These are phyloP conservation scores for Cercospora canescens DNA, from an alignment of 2,329 filamentous ascomycete genomes.

Conservation along the genomic window DNA sequence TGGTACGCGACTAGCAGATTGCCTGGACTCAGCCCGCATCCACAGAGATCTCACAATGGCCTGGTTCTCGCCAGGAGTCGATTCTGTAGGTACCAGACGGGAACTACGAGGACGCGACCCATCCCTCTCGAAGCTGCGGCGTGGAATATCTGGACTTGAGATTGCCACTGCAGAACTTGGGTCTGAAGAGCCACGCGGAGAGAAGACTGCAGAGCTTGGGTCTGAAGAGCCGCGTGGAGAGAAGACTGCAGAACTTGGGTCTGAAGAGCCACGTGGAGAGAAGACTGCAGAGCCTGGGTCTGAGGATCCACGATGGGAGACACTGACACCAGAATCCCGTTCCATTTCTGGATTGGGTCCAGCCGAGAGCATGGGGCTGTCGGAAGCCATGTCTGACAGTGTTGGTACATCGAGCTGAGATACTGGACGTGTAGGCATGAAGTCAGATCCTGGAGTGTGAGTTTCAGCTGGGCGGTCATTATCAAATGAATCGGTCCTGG, in stretches of 20 bases:
- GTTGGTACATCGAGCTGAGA: slow-evolving; percentile 17
- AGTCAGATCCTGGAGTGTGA: slow-evolving; percentile 16
- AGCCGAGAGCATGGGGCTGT: neutral
- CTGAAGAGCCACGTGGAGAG: neutral
- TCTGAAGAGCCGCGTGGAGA: neutral
- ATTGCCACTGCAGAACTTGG: slow-evolving; percentile 5
- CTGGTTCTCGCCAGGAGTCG: slow-evolving; percentile 2
- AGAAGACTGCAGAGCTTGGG: neutral
- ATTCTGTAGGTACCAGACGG: slow-evolving; percentile 3
- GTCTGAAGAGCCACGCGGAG: neutral
- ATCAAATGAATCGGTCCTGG: slow-evolving; percentile 7
- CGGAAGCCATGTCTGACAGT: slow-evolving; percentile 2
- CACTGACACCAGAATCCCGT: neutral
- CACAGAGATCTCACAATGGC: slow-evolving; percentile 5
- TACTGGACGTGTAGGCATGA: slow-evolving; percentile 15
- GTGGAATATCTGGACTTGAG: slow-evolving; percentile 4
- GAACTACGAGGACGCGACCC: neutral
- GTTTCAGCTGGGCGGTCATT: neutral
- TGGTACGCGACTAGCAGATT: slow-evolving; percentile 2
- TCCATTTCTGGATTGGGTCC: neutral
- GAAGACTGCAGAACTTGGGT: neutral
- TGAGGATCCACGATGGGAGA: neutral
- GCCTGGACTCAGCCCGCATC: slow-evolving; percentile 8
- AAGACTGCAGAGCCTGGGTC: neutral
- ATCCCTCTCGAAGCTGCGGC: slow-evolving; percentile 7